Base-by-base conservation (phyloP, 106 monocot genomes). In the Allium cepa region DNA sequence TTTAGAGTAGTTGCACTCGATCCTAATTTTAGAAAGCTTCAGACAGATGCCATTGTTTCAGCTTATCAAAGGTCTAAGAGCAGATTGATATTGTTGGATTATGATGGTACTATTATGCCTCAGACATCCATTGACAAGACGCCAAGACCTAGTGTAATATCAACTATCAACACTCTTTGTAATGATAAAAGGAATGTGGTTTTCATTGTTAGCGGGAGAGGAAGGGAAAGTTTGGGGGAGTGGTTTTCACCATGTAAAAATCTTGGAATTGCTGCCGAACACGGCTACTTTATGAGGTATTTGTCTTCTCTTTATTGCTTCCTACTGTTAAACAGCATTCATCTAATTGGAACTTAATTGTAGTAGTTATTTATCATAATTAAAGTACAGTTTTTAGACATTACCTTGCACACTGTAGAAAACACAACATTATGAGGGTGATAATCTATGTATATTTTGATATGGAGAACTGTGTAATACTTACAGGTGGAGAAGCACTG, bases 241-340 rank as follows among this genome's bases (percentile, higher is more conserved):
- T 88, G 88, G 88, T 84, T 88, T 72, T 71, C 71, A 36, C 76
- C 78, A 15, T 88, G 88, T 64, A 67, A 71, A 18, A 84, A 81
- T 27, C 84, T 88, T 57, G 88, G 88, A 17, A 81, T 88, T 72
- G 88, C 88, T 2, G 88, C 88, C 4, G 89, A 90, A 77, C 88
- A 88, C 75, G 88, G 88, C 47, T 88, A 76, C 71, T 84, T 77
- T 62, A 57, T 84, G 69, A 88, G 88, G 88, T 88, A 75, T 28
- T 26, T 26, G 50, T 11, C 67, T 53, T 12, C 26, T 67, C 17
- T 64, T 16, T 17, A 4, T 63, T 63, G 46, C 15, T 63, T 64
- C 0, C 45, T 64, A 55, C 53, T 55, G 15, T 55, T 11, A 55
- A 55, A 12, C 53, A 55, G 7, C 11, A 12, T 55, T 55, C 53